Base-by-base conservation (phyloP, 345 rosid genomes). In the Excoecaria agallocha region DNA sequence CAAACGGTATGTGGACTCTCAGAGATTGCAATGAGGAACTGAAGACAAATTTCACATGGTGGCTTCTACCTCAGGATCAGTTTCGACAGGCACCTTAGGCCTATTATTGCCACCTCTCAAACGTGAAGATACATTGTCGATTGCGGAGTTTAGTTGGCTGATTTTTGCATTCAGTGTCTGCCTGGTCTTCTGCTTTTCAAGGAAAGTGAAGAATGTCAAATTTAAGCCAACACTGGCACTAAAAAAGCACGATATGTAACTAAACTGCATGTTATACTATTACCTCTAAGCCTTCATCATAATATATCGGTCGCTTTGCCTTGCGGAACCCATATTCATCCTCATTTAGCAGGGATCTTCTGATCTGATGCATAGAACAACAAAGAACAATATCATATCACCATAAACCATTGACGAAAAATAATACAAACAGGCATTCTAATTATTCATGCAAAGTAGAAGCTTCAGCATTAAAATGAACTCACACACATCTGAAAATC, bases 241-340 rank as follows among this genome's bases (percentile, higher is more conserved):
- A 49, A 58, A 8, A 20, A 60, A 13, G 39, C n/a, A 64, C n/a
- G 25, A n/a, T 35, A 4, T 43, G 46, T 39, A 16, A 63, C 19
- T 35, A 0, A 8, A 68, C 57, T 35, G 35, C 39, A 54, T 10
- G 19, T 35, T 17, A 69, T 19, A 24, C 3, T 35, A 66, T 79
- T 81, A 87, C 96, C 90, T 90, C 97, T 76, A 92, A 86, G 62
- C 96, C 93, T 83, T 94, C 97, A 56, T 94, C 98, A 66, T 89
- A 90, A 73, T 94, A 94, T 1, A 86, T 79, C 61, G 92, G 92
- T 75, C 89, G 82, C 85, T 84, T 85, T 20, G 97, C 90, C 81
- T 65, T 86, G 74, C 85, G 81, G 74, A 92, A 90, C 61, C 97
- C 97, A 54, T 86, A 82, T 82, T 92, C 97, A 66, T 94, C 90